phyloP scores from a whole-genome alignment of 2,329 filamentous ascomycete species.

The Microcera coccophila region DNA sequence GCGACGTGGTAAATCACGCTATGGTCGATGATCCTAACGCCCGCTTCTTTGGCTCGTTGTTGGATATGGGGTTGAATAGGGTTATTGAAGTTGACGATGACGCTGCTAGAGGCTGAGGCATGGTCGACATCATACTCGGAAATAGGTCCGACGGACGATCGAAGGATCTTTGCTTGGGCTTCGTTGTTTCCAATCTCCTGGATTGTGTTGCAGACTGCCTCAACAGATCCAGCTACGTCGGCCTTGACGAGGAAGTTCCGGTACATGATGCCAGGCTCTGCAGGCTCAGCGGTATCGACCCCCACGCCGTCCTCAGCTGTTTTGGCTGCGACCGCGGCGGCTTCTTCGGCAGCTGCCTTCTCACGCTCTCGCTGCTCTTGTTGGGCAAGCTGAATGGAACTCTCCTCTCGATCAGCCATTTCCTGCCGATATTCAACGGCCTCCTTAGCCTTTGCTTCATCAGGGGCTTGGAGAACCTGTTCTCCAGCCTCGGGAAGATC shows the following conservation, averaged over 20 bases:
- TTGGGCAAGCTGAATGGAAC: constrained; percentile 76
- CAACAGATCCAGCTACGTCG: constrained; percentile 89
- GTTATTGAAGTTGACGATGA: constrained; percentile 85
- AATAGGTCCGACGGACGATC: constrained; percentile 72
- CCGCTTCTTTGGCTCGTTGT: constrained; percentile 63
- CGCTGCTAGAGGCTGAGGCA: constrained; percentile 69
- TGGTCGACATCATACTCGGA: constrained; percentile 86
- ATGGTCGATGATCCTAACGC: constrained; percentile 77
- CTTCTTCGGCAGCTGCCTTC: constrained; percentile 39
- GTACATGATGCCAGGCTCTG: constrained; percentile 44
- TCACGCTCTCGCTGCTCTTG: constrained; percentile 61
- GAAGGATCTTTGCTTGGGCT: constrained; percentile 71
- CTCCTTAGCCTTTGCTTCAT: constrained; percentile 72
- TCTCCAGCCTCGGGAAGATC: constrained; percentile 78
- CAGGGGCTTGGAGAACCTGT: constrained; percentile 75
- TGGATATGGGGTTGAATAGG: constrained; percentile 63
- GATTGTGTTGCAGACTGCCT: constrained; percentile 79
- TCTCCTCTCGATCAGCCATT: constrained; percentile 65
- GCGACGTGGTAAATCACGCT: constrained; percentile 80
- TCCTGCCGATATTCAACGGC: constrained; percentile 75
- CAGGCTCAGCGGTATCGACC: constrained; percentile 37
- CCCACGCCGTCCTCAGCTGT: constrained; percentile 34
- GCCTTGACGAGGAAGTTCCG: constrained; percentile 86
- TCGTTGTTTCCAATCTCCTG: constrained; percentile 79
- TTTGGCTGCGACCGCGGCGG: constrained; percentile 29